Conservation (phyloP, 805 yeast species). For the Helenozyma baotianmanensis region DNA sequence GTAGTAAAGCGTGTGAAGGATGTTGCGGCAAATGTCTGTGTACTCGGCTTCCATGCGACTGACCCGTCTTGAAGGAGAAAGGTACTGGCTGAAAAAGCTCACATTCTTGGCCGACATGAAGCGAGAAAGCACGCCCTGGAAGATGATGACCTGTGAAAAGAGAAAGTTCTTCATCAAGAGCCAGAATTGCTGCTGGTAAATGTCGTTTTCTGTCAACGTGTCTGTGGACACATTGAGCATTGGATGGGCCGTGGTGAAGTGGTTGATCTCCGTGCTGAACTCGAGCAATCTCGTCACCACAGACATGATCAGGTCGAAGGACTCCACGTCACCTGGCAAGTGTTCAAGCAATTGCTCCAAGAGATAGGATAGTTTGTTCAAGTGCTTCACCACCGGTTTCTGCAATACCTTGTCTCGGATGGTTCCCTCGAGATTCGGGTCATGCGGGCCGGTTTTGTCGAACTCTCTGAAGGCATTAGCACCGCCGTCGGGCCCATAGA, state of each 20-base stretch:
- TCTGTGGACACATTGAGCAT: slow-evolving; percentile 9
- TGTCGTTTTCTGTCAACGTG: slow-evolving; percentile 5
- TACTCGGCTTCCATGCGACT: slow-evolving; percentile 21
- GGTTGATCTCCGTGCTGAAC: slow-evolving; percentile 24
- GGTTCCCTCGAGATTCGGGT: slow-evolving; percentile 9
- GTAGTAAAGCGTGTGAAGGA: slow-evolving; percentile 40
- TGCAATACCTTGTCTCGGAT: slow-evolving; percentile 14
- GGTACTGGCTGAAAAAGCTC: slow-evolving; percentile 13
- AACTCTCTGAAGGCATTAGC: slow-evolving; percentile 16
- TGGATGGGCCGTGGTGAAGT: slow-evolving; percentile 10
- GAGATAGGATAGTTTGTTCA: slow-evolving; percentile 46
- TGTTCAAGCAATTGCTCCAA: slow-evolving; percentile 32
- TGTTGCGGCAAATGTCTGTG: slow-evolving; percentile 21
- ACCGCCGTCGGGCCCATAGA: slow-evolving; percentile 14
- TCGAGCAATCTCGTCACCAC: slow-evolving; percentile 20
- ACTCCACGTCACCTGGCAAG: slow-evolving; percentile 9
- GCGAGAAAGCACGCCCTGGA: slow-evolving; percentile 44
- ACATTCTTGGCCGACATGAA: slow-evolving; percentile 22
- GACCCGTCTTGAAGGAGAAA: slow-evolving; percentile 12
- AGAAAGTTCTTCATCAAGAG: slow-evolving; percentile 35
- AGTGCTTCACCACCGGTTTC: slow-evolving; percentile 44
- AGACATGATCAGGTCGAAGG: slow-evolving; percentile 18
- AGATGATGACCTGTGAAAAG: slow-evolving; percentile 46
- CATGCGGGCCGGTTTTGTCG: slow-evolving; percentile 8
- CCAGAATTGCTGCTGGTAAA: slow-evolving; percentile 29